These are phyloP conservation scores for Lipomyces orientalis DNA, from an alignment of 805 yeast genomes.

Conservation along the genomic window DNA sequence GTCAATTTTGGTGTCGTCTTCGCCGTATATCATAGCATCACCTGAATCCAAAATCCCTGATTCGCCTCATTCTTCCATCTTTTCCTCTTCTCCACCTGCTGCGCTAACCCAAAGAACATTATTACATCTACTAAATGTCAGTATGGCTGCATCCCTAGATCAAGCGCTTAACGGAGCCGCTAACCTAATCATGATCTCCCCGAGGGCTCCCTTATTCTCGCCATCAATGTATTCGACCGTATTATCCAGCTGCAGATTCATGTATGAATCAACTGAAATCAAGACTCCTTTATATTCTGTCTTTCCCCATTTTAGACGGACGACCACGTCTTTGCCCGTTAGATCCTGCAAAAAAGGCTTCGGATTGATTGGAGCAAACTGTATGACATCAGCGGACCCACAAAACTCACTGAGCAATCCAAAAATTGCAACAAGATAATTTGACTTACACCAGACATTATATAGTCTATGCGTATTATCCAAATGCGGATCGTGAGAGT, in stretches of 20 bases:
- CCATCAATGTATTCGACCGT: conserved; percentile 60
- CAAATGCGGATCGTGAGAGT: conserved; percentile 4
- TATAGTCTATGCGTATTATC: not conserved
- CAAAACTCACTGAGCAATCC: not conserved
- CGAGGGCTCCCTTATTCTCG: conserved; percentile 59
- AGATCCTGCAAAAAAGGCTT: conserved; percentile 86
- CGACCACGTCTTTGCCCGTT: conserved; percentile 70
- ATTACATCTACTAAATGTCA: conserved; percentile 65
- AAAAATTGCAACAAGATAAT: not conserved
- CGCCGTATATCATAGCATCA: not conserved
- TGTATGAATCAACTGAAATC: conserved; percentile 84
- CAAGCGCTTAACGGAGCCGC: conserved; percentile 12
- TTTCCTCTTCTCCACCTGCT: conserved; percentile 22
- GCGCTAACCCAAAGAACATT: conserved; percentile 73
- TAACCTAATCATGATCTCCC: conserved; percentile 72
- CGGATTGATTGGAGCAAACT: conserved; percentile 74
- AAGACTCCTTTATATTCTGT: conserved; percentile 85
- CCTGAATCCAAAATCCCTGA: not conserved
- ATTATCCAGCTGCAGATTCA: conserved; percentile 79
- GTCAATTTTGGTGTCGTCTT: not conserved
- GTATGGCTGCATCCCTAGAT: not conserved
- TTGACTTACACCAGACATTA: conserved; percentile 15
- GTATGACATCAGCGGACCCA: not conserved
- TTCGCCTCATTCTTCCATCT: conserved; percentile 18
- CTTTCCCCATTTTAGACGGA: conserved; percentile 86